These are phyloP conservation scores for Boletus albobrunnescens DNA, from an alignment of 1,284 basidiomycete species.

Conservation along the genomic window DNA sequence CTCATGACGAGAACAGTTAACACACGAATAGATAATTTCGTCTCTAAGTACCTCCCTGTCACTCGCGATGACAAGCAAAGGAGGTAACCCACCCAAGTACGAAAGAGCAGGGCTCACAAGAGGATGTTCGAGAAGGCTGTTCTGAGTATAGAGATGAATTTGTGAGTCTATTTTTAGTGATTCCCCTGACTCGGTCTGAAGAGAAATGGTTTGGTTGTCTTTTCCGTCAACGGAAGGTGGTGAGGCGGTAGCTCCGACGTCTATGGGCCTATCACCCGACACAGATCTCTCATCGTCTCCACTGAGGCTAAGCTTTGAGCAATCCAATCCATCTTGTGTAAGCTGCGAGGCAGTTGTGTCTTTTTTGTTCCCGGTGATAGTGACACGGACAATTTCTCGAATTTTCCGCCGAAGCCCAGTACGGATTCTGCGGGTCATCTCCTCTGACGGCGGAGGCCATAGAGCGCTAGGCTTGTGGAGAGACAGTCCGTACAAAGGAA, in stretches of 20 bases:
- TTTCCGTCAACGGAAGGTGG: slow-evolving; percentile 37
- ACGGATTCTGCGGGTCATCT: slow-evolving; percentile 62
- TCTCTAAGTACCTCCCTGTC: slow-evolving; percentile 92
- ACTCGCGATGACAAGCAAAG: slow-evolving; percentile 81
- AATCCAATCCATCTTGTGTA: slow-evolving; percentile 20
- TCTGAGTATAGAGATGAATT: slow-evolving; percentile 87
- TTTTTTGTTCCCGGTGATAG: slow-evolving; percentile 13
- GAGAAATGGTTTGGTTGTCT: slow-evolving; percentile 42
- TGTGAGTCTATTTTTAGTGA: slow-evolving; percentile 59
- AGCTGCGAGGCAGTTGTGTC: slow-evolving; percentile 10
- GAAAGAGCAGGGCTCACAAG: slow-evolving; percentile 80
- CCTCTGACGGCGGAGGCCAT: slow-evolving; percentile 88
- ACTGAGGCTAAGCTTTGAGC: slow-evolving; percentile 22
- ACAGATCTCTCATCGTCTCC: slow-evolving; percentile 12
- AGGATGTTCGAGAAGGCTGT: slow-evolving; percentile 80
- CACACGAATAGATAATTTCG: slow-evolving; percentile 85
- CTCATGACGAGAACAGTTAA: slow-evolving; percentile 12
- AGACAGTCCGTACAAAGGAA: slow-evolving; percentile 64
- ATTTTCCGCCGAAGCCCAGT: slow-evolving; percentile 59
- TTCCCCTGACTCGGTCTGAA: slow-evolving; percentile 48
- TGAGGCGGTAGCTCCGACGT: slow-evolving; percentile 46
- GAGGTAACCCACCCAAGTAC: slow-evolving; percentile 89
- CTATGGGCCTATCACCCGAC: slow-evolving; percentile 32
- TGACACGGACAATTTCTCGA: slow-evolving; percentile 50
- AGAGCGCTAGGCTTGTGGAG: slow-evolving; percentile 82